A percentile compares a stretch with the other conserved stretches of the same genome.
Conservation (phyloP, 805 yeast species). For the Debaryomyces tyrocola region DNA sequence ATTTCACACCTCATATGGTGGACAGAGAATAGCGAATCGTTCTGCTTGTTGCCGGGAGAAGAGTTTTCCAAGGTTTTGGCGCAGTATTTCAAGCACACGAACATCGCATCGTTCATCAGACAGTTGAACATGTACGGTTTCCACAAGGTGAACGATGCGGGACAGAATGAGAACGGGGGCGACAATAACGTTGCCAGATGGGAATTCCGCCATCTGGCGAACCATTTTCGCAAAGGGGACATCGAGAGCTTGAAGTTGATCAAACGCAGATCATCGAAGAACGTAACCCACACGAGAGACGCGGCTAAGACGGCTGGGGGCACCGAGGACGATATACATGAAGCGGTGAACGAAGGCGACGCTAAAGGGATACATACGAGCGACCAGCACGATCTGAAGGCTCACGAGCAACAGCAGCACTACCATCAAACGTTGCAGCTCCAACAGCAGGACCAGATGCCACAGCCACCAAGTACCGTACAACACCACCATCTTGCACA, state of each 20-base stretch:
- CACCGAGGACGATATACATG: slow-evolving; percentile 12
- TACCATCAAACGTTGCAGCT: slow-evolving; percentile 12
- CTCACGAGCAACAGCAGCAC: slow-evolving; percentile 9
- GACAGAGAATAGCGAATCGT: slow-evolving; percentile 69
- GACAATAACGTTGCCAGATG: slow-evolving; percentile 38
- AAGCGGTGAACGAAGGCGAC: not conserved
- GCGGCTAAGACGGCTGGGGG: slow-evolving; percentile 36
- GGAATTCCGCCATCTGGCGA: slow-evolving; percentile 89
- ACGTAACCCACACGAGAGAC: slow-evolving; percentile 37
- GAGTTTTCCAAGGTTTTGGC: slow-evolving; percentile 75
- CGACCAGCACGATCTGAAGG: not conserved
- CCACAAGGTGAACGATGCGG: slow-evolving; percentile 44
- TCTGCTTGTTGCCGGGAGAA: slow-evolving; percentile 81
- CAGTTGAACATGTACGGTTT: slow-evolving; percentile 48
- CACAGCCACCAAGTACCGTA: not conserved
- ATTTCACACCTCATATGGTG: slow-evolving; percentile 83
- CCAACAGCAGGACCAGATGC: slow-evolving; percentile 8
- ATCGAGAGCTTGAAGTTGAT: slow-evolving; percentile 68
- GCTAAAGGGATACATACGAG: not conserved
- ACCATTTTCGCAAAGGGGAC: slow-evolving; percentile 79
- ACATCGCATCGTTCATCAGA: slow-evolving; percentile 43
- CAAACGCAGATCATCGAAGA: slow-evolving; percentile 66
- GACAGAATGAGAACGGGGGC: slow-evolving; percentile 20
- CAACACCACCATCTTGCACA: slow-evolving; percentile 5
- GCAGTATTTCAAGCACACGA: slow-evolving; percentile 51